Percentiles rank a stretch among this genome's conserved stretches.
phyloP scores from a whole-genome alignment of 164 flowering plant genomes.

The Umbilicus rupestris region DNA sequence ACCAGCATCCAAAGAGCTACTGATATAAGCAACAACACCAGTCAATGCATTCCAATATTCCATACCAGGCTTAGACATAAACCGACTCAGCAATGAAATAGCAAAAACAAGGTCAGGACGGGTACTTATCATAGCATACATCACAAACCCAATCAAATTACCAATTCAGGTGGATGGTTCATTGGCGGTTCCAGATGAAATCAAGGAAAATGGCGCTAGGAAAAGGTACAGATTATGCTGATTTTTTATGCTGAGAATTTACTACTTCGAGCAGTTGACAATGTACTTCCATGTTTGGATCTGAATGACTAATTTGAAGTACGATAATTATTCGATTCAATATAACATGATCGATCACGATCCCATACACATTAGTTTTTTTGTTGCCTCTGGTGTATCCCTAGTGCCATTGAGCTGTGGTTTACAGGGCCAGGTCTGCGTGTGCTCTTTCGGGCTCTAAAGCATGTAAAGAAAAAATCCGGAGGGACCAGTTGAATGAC shows the following conservation, averaged over 20 bases:
- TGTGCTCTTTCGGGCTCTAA: slow-evolving; percentile 43
- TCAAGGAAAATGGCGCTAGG: slow-evolving; percentile 34
- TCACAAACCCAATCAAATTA: too few relatives aligned
- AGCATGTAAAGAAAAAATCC: slow-evolving; percentile 68
- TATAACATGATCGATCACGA: not conserved
- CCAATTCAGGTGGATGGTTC: slow-evolving; percentile 38
- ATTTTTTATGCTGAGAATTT: not conserved
- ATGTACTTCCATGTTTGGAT: not conserved
- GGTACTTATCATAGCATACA: too few relatives aligned
- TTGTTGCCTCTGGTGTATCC: too few relatives aligned
- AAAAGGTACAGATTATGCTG: slow-evolving; percentile 35
- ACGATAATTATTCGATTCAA: too few relatives aligned
- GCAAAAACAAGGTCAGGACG: too few relatives aligned
- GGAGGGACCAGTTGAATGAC: slow-evolving; percentile 69
- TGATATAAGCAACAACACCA: too few relatives aligned
- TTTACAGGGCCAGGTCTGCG: slow-evolving; percentile 40
- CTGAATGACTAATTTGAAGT: not conserved
- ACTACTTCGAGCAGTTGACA: not conserved
- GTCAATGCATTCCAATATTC: too few relatives aligned
- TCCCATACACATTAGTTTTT: not conserved
- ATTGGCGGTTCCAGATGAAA: slow-evolving; percentile 28
- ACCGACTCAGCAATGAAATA: too few relatives aligned
- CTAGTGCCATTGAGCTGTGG: not conserved
- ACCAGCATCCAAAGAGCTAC: too few relatives aligned
- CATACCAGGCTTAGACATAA: too few relatives aligned